phyloP scores from a whole-genome alignment of 352 stramenopile species.

The Lagenidium sp. region DNA sequence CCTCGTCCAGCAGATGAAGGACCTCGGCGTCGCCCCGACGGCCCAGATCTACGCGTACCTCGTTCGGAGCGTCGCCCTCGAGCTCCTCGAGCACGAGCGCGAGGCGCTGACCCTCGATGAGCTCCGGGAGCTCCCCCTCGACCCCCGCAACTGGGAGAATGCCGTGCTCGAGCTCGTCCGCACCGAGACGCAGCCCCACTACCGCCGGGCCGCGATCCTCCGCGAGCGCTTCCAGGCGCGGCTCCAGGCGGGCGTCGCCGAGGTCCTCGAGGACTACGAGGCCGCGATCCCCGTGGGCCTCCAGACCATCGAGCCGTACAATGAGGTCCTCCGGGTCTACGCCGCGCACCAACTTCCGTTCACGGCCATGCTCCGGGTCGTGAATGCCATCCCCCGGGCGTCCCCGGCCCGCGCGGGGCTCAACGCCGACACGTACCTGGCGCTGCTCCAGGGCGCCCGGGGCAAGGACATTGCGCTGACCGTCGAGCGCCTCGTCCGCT shows the following conservation, averaged over 20 bases:
- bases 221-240: conserved; percentile 31
- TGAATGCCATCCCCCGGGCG: conserved; percentile 29
- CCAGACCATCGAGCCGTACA: conserved; percentile 33
- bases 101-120: conserved; percentile 8
- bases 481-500: conserved; percentile 44
- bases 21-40: conserved; percentile 19
- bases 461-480: conserved; percentile 61
- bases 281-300: conserved; percentile 3
- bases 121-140: no score
- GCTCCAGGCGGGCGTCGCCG: conserved; percentile 30
- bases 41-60: conserved; percentile 35
- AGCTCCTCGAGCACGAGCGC: conserved; percentile 26
- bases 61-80: conserved; percentile 45
- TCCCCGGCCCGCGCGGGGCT: conserved; percentile 38
- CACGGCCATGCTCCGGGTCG: conserved; percentile 37
- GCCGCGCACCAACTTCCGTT: conserved; percentile 49
- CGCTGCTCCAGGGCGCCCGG: conserved; percentile 48
- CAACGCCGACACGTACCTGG: conserved; percentile 48
- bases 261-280: conserved; percentile 44
- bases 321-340: conserved; percentile 51
- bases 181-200: conserved; percentile 38
- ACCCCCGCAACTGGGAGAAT: conserved; percentile 25
- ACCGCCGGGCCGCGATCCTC: conserved; percentile 48
- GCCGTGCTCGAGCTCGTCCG: conserved; percentile 46
- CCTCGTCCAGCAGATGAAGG: conserved; percentile 39